Base-by-base conservation (phyloP, 441 rosid genomes). In the Eutrema salsugineum region DNA sequence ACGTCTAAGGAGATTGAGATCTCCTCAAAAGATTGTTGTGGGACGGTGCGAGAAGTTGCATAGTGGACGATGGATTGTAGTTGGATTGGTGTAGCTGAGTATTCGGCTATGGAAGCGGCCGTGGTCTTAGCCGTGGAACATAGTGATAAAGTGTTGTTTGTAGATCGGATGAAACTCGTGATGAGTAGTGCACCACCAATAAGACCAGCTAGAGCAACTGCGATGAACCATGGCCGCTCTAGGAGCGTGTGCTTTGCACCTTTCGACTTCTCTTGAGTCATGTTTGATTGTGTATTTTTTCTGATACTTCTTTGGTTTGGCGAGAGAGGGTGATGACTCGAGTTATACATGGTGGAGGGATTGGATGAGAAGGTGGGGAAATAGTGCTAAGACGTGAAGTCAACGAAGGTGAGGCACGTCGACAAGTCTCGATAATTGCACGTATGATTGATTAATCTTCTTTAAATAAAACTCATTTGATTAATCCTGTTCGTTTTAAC, bases 41-140 rank as follows among this genome's bases (percentile, higher is more conserved):
- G 97, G 12, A 77, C 83, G 12, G 76, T 69, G 9, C 47, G 62
- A 4, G 97, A 81, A 8, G 99, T 94, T 33, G 99, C 99, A 67
- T 94, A 94, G 68, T 94, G 99, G 78, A 94, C 63, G 40, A 94
- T 87, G 70, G 99, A 88, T 28, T 80, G 83, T 30, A 94, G 95
- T 61, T 88, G 99, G 64, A 76, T 66, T 38, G 93, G 91, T 11
- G 88, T 82, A 15, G 85, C 54, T 9, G 83, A 59, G 80, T 78
- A 77, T 8, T 80, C 87, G 10, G 81, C 72, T n/a, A 69, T 28
- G 47, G 80, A 20, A 0, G 20, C 16, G 4, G 82, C 68, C 3
- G 44, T 73, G n/a, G 43, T 20, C 62, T 70, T 46, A 62, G 84
- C 84, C 1, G 79, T 39, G 1, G 96, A 71, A 70, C 92, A 87